Evolutionary conservation across 106 monocot genomes (phyloP).

Genomic region (Phalaenopsis equestris): DNA sequence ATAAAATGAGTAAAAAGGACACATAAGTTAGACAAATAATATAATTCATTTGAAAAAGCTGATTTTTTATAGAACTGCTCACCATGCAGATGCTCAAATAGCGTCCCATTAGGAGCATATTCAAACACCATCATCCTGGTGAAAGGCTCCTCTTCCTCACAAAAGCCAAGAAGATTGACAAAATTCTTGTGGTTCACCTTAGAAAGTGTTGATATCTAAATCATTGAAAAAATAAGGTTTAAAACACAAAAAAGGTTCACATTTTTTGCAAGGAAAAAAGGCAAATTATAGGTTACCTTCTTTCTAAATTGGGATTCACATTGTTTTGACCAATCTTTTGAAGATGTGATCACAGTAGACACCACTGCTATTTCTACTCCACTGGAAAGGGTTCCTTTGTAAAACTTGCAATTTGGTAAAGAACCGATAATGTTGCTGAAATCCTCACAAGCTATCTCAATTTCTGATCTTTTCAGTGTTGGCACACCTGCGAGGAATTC

Average conservation of each 20-base stretch:
- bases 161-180: slow-evolving; percentile 57
- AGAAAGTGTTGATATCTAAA: slow-evolving; percentile 41
- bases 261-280: not conserved
- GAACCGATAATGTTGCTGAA: slow-evolving; percentile 45
- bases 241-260: not conserved
- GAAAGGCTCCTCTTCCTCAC: slow-evolving; percentile 43
- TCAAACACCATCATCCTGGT: slow-evolving; percentile 67
- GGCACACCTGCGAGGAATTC: slow-evolving; percentile 31
- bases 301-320: slow-evolving; percentile 34
- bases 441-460: slow-evolving; percentile 43
- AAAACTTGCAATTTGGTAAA: slow-evolving; percentile 25
- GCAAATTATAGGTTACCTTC: slow-evolving; percentile 18
- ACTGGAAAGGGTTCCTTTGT: slow-evolving; percentile 53
- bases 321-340: slow-evolving; percentile 32
- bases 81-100: slow-evolving; percentile 70
- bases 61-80: slow-evolving; percentile 6
- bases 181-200: slow-evolving; percentile 64
- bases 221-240: slow-evolving; percentile 3
- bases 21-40: too few relatives aligned
- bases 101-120: slow-evolving; percentile 61
- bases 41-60: too few relatives aligned
- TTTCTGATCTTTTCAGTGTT: slow-evolving; percentile 27
- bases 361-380: slow-evolving; percentile 56
- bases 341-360: slow-evolving; percentile 22
- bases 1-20: too few relatives aligned